Evolutionary conservation across 805 yeast genomes (phyloP), one percentile per base, ranked within the genome.

Genomic region (Komagataella mondaviorum): DNA sequence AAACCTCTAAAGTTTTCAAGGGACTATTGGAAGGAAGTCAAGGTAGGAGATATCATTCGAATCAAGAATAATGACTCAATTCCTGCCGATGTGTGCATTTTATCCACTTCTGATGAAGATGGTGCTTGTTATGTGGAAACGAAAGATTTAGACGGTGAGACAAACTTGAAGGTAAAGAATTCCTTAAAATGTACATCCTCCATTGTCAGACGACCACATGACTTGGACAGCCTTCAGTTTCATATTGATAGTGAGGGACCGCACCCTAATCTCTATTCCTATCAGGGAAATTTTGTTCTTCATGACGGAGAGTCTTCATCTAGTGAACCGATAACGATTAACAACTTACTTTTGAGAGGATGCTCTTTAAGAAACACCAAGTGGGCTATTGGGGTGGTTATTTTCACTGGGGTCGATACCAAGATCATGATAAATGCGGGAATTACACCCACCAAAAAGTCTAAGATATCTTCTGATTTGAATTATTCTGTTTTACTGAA

Each of bases 211-310:
- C 76, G 71, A 50, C 67, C 77, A 1, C 67, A 71, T 53, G 82
- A 78, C 57, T 60, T 77, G 45, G 70, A 74, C 6, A 70, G 72
- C 58, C 67, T 78, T 50, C 73, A 72, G 55, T 84, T 84, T 57
- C 77, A 83, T 77, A 67, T 85, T n/a, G 88, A 85, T 57, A 77
- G 85, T 69, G 93, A 86, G 67, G 91, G 89, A 6, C 95, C 95
- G 14, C 88, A 85, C 63, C 76, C 89, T 1, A 85, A 84, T 61
- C 69, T 86, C 56, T 86, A 86, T 63, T 74, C 81, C 46, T 86
- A 85, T 59, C 86, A 84, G 62, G 95, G 93, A 56, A 83, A 81
- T 57, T 60, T 60, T 51, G 66, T 61, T 20, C 60, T 60, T 50
- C 69, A 68, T 49, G 76, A 75, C 49, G 64, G 65, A 36, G 61